phyloP scores from a whole-genome alignment of 495 filamentous ascomycete genomes.

The Hyaloscypha variabilis region DNA sequence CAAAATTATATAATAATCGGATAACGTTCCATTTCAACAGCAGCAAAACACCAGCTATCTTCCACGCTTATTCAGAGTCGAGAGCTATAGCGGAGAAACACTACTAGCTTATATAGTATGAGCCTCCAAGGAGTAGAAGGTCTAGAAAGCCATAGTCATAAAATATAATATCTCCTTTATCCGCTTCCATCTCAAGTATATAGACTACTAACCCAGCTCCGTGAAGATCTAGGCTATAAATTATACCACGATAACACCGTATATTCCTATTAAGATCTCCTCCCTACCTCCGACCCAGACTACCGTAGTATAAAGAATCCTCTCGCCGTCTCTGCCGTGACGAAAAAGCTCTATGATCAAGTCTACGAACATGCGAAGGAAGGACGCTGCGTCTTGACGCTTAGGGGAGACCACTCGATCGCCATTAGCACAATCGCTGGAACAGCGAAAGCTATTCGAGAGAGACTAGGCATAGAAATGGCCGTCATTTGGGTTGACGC shows the following conservation, averaged over 20 bases:
- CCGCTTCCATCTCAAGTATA: too few relatives aligned
- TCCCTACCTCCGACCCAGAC: slow-evolving; percentile 73
- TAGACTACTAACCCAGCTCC: slow-evolving; percentile 83
- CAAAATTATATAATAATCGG: too few relatives aligned
- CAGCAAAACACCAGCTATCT: too few relatives aligned
- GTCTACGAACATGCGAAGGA: slow-evolving; percentile 85
- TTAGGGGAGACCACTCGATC: slow-evolving; percentile 96
- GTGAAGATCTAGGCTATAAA: slow-evolving; percentile 82
- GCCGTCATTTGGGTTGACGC: slow-evolving; percentile 99
- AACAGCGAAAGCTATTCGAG: slow-evolving; percentile 79
- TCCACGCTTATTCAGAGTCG: too few relatives aligned
- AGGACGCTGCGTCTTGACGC: slow-evolving; percentile 86
- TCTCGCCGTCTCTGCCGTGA: slow-evolving; percentile 86
- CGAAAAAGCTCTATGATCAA: slow-evolving; percentile 74
- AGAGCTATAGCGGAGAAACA: too few relatives aligned
- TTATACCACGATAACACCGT: slow-evolving; percentile 83
- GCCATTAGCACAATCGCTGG: slow-evolving; percentile 92
- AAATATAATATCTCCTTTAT: too few relatives aligned
- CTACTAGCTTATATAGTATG: too few relatives aligned
- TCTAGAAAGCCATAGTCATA: too few relatives aligned
- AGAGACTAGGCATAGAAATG: slow-evolving; percentile 78
- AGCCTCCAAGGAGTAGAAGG: too few relatives aligned
- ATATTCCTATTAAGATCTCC: slow-evolving; percentile 77
- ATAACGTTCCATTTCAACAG: too few relatives aligned
- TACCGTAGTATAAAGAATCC: slow-evolving; percentile 94